Base-by-base conservation (phyloP, 306 rosid genomes). In the Trifolium subterraneum region DNA sequence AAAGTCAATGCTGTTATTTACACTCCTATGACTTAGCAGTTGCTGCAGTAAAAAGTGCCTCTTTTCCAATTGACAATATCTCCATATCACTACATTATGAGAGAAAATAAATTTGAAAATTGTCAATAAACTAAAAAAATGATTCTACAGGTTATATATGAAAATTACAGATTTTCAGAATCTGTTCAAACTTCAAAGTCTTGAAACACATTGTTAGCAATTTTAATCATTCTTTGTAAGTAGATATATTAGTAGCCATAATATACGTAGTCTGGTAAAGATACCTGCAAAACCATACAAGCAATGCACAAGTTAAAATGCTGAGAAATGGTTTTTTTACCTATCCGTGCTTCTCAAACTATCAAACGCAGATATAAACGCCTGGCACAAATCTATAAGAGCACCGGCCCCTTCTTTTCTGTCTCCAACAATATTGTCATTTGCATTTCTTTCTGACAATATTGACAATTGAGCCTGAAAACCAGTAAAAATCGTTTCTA, bases 11-110 rank as follows among this genome's bases (percentile, higher is more conserved):
- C 47, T 29, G 52, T 39, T 54, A 29, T 82, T 65, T 52, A 22
- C 56, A 61, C 18, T 68, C 33, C 81, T 80, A 76, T 9, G 79
- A 84, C 66, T 81, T 23, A 38, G 82, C 77, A 52, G 90, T 80
- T 70, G 92, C 93, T 8, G 98, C 98, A 14, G 86, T 72, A 79
- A 88, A 90, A 3, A 93, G 62, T 27, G 92, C 95, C 80, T 88
- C 96, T 83, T 85, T 93, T 10, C 87, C 95, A 13, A 78, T 50
- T 1, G 90, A 70, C 54, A 61, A 54, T 60, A 90, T 84, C 80
- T 87, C 93, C 88, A 87, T 73, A 19, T 56, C 59, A 91, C 98
- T 93, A 67, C 76, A 80, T 27, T 80, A 72, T 66, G 52, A 73
- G 68, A 36, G n/a, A n/a, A 6, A 72, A 71, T 33, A 73, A 45